A percentile compares a stretch with the other conserved stretches of the same genome.
Conservation (phyloP, 2,329 filamentous ascomycete species). For the Neocucurbitaria cava region DNA sequence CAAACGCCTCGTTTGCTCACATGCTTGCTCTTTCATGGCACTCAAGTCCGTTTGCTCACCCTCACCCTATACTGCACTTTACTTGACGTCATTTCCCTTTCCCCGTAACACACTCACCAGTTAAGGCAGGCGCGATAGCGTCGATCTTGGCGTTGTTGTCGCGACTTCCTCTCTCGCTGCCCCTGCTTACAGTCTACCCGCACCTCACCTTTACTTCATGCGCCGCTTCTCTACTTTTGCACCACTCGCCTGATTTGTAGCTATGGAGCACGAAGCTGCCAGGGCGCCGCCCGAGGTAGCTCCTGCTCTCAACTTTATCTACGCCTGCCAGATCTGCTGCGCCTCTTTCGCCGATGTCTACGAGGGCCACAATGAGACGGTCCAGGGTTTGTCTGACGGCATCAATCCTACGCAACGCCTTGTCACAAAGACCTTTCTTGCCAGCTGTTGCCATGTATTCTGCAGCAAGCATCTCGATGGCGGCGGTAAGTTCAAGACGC, state of each 20-base stretch:
- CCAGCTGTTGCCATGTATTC: slow-evolving; percentile 57
- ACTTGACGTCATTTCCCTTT: neutral
- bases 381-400: slow-evolving; percentile 47
- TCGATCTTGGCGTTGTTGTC: slow-evolving; percentile 25
- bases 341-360: slow-evolving; percentile 55
- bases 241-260: neutral
- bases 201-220: slow-evolving; percentile 2
- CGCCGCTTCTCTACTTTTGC: slow-evolving; percentile 2
- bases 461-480: slow-evolving; percentile 58
- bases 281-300: slow-evolving; percentile 16
- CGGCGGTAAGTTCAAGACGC: slow-evolving; percentile 50
- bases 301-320: slow-evolving; percentile 55
- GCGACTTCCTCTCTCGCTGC: slow-evolving; percentile 17
- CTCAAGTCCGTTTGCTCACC: neutral
- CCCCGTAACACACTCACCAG: neutral
- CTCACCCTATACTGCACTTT: neutral
- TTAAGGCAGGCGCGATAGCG: slow-evolving; percentile 10
- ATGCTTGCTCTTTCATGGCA: no score
- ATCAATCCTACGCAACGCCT: slow-evolving; percentile 46
- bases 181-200: slow-evolving; percentile 2
- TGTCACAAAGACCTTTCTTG: slow-evolving; percentile 56
- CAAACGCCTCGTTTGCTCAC: no score
- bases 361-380: slow-evolving; percentile 44
- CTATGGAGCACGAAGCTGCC: slow-evolving; percentile 20
- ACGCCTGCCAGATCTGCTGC: slow-evolving; percentile 58